Conservation (phyloP, 2,329 filamentous ascomycete species). For the Curvularia spicifera region DNA sequence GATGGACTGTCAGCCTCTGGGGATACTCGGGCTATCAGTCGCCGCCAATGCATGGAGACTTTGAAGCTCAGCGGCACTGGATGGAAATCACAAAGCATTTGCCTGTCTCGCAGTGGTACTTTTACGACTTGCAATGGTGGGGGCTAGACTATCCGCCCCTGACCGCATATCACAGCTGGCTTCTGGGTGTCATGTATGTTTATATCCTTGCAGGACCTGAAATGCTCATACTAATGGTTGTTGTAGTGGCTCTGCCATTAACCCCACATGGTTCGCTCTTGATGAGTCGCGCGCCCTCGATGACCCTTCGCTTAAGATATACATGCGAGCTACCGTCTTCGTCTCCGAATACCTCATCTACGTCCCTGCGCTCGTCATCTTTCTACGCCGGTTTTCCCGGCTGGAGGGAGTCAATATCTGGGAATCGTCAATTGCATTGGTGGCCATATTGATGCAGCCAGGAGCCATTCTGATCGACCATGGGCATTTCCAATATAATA, state of each 20-base stretch:
- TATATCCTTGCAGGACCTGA: not conserved
- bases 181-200: conserved; percentile 78
- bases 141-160: conserved; percentile 96
- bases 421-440: conserved; percentile 83
- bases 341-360: conserved; percentile 91
- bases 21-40: conserved; percentile 87
- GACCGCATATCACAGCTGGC: conserved; percentile 97
- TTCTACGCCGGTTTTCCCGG: conserved; percentile 80
- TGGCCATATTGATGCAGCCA: conserved; percentile 91
- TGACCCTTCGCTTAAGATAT: conserved; percentile 82
- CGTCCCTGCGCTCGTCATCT: conserved; percentile 83
- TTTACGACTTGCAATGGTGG: conserved; percentile 96
- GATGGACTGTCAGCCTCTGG: conserved; percentile 92
- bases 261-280: conserved; percentile 87
- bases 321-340: conserved; percentile 92
- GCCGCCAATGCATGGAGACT: conserved; percentile 94
- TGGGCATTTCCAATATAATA: conserved; percentile 97
- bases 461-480: conserved; percentile 91
- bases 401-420: conserved; percentile 79
- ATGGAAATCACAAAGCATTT: conserved; percentile 94
- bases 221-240: conserved; percentile 8
- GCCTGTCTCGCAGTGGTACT: conserved; percentile 95
- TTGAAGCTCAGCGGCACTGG: conserved; percentile 98
- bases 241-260: conserved; percentile 71
- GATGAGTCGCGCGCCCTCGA: conserved; percentile 82